Percentiles rank a stretch among this genome's conserved stretches.
Evolutionary conservation across 805 yeast species (phyloP).

Genomic region (Torulaspora delbrueckii): DNA sequence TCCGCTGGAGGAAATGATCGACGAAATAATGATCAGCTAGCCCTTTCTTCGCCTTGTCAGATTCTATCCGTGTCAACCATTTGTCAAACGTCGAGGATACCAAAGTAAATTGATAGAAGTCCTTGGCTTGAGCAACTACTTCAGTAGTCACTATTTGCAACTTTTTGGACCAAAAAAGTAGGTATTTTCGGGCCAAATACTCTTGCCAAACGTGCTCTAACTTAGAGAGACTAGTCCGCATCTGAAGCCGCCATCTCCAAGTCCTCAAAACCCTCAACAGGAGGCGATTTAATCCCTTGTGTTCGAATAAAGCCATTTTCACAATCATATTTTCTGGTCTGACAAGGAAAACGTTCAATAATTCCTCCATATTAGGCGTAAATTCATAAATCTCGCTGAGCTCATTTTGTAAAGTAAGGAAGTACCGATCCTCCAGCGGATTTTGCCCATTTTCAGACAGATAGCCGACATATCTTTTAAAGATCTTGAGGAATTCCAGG

Average conservation of each 20-base stretch:
- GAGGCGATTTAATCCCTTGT: slow-evolving; percentile 5
- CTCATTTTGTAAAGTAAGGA: slow-evolving; percentile 22
- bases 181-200: slow-evolving; percentile 13
- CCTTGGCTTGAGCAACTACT: slow-evolving; percentile 13
- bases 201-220: slow-evolving; percentile 16
- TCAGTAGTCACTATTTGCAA: slow-evolving; percentile 1
- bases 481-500: slow-evolving; percentile 25
- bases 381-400: slow-evolving; percentile 18
- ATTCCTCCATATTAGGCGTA: slow-evolving; percentile 17
- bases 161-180: slow-evolving; percentile 13
- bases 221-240: slow-evolving; percentile 12
- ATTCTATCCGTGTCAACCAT: slow-evolving; percentile 16
- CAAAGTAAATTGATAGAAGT: slow-evolving; percentile 16
- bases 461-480: slow-evolving; percentile 19
- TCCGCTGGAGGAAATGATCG: slow-evolving; percentile 14
- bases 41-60: slow-evolving; percentile 15
- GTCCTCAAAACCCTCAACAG: slow-evolving; percentile 11
- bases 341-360: slow-evolving; percentile 19
- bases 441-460: slow-evolving; percentile 18
- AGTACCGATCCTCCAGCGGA: slow-evolving; percentile 23
- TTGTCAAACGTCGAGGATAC: slow-evolving; percentile 18
- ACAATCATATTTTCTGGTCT: slow-evolving; percentile 25
- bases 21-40: slow-evolving; percentile 27
- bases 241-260: slow-evolving; percentile 18
- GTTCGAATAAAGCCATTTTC: slow-evolving; percentile 23